These are phyloP conservation scores for Chloranthus sessilifolius DNA, from an alignment of 164 flowering plant species.

Conservation along the genomic window DNA sequence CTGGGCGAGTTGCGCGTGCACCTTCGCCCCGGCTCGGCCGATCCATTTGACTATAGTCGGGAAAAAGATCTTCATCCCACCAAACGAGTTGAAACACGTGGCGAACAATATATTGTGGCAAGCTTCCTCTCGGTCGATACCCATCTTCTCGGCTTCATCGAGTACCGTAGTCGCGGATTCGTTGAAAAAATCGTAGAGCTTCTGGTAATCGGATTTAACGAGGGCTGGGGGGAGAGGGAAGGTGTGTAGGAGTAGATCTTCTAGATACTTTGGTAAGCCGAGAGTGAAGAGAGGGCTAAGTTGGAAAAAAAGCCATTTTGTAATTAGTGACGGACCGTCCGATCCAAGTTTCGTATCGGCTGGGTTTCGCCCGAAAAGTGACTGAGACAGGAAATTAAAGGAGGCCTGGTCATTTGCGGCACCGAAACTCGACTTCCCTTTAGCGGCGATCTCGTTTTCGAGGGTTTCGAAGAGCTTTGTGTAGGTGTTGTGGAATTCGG, in stretches of 20 bases:
- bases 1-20: conserved; percentile 52
- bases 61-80: conserved; percentile 73
- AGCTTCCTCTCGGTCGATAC: conserved; percentile 62
- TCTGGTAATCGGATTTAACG: conserved; percentile 49
- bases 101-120: conserved; percentile 73
- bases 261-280: conserved; percentile 54
- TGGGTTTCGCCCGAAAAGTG: conserved; percentile 46
- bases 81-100: conserved; percentile 78
- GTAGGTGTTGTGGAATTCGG: conserved; percentile 49
- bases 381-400: conserved; percentile 50
- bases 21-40: conserved; percentile 55
- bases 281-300: conserved; percentile 51
- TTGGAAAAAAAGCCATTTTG: conserved; percentile 62
- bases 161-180: conserved; percentile 28
- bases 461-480: conserved; percentile 39
- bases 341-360: conserved; percentile 40
- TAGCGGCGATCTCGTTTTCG: conserved; percentile 39
- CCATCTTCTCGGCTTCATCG: conserved; percentile 57
- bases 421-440: conserved; percentile 49
- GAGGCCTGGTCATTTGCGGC: conserved; percentile 49
- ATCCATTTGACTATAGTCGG: conserved; percentile 59
- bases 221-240: conserved; percentile 51
- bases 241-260: conserved; percentile 53
- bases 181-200: conserved; percentile 61
- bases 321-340: conserved; percentile 46